Percentiles rank a stretch among this genome's conserved stretches.
These are phyloP conservation scores for Aureobasidium sp. DNA, from an alignment of 2,329 filamentous ascomycete species.

Conservation along the genomic window DNA sequence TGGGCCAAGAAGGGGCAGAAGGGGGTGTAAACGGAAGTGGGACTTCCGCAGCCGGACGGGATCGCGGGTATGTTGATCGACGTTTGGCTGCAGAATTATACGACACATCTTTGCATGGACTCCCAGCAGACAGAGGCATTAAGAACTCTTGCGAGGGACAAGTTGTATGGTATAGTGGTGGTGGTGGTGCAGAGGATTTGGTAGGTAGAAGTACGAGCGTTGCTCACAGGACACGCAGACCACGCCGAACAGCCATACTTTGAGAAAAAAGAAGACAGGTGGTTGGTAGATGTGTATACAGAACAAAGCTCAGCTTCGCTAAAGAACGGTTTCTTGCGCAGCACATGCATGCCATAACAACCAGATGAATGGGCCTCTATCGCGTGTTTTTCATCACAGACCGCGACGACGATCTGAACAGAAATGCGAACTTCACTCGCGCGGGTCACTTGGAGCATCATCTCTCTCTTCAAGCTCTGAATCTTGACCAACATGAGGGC, in stretches of 20 bases:
- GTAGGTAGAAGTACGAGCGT: not conserved
- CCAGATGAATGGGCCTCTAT: not conserved
- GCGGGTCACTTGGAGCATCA: not conserved
- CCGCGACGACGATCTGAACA: not conserved
- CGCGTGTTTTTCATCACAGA: not conserved
- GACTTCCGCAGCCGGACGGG: slow-evolving; percentile 1
- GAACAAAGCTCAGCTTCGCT: not conserved
- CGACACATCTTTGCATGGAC: not conserved
- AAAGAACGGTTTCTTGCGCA: slow-evolving; percentile 3
- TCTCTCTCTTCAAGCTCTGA: not conserved
- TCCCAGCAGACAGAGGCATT: not conserved
- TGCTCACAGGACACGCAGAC: not conserved
- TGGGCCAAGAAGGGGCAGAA: slow-evolving; percentile 60
- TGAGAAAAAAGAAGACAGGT: slow-evolving; percentile 8
- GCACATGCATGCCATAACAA: slow-evolving; percentile 5
- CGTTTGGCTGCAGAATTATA: slow-evolving; percentile 1
- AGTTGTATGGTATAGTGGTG: not conserved
- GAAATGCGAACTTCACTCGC: not conserved
- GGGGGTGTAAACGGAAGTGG: slow-evolving; percentile 16
- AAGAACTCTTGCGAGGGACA: not conserved
- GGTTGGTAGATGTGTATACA: slow-evolving; percentile 8
- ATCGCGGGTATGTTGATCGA: slow-evolving; percentile 9
- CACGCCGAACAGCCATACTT: not conserved
- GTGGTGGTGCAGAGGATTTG: not conserved
- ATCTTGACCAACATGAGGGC: not conserved